These are phyloP conservation scores for Coemansia sp. DNA, from an alignment of 192 early-diverging fungal species.

Conservation along the genomic window DNA sequence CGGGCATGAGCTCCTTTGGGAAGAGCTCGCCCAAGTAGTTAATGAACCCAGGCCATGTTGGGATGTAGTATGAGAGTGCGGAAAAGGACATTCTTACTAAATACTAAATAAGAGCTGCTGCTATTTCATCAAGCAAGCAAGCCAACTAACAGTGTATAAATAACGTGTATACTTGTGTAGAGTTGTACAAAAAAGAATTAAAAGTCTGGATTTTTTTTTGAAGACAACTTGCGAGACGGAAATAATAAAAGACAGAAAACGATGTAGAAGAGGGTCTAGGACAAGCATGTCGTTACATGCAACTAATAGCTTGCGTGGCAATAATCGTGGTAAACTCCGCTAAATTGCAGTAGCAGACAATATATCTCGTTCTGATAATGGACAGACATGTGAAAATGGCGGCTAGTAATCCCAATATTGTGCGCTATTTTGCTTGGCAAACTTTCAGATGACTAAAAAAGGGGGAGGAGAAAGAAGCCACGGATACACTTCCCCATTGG, in stretches of 20 bases:
- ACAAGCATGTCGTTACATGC: background rate
- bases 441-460: background rate
- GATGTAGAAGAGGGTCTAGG: background rate
- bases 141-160: too few species aligned
- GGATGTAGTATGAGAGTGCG: slow-evolving; percentile 43
- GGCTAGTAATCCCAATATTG: slow-evolving; percentile 7
- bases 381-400: background rate
- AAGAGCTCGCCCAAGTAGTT: slow-evolving; percentile 37
- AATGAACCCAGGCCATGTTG: slow-evolving; percentile 39
- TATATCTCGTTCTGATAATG: background rate
- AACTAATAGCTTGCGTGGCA: background rate
- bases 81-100: slow-evolving; percentile 10
- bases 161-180: background rate
- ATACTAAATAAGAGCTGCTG: background rate
- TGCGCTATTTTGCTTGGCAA: background rate
- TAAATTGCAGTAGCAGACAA: background rate
- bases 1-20: slow-evolving; percentile 48
- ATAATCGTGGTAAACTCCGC: background rate
- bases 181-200: background rate
- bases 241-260: background rate
- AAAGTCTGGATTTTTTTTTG: background rate
- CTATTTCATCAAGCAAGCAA: background rate
- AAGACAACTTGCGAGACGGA: background rate
- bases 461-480: too few species aligned
- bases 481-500: background rate